Evolutionary conservation across 495 filamentous ascomycete species (phyloP).

Genomic region (Stereocaulon alpinum): DNA sequence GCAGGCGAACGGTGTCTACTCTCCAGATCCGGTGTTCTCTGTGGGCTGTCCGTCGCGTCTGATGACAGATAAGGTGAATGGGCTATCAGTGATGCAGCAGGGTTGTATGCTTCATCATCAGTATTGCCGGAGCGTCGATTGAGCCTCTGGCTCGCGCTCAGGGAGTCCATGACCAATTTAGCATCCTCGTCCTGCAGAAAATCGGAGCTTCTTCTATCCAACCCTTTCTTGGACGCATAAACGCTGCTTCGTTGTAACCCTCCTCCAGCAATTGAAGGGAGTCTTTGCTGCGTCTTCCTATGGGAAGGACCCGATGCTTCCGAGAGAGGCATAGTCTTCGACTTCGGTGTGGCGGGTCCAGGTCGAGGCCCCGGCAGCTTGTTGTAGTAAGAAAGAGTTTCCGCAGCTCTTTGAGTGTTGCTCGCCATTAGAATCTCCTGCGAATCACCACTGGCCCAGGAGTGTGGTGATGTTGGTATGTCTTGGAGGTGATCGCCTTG

Average conservation of each 20-base stretch:
- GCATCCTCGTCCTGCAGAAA: slow-evolving; percentile 58
- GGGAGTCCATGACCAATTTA: slow-evolving; percentile 51
- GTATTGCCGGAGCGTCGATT: slow-evolving; percentile 14
- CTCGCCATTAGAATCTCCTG: slow-evolving; percentile 48
- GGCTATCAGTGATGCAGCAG: slow-evolving; percentile 9
- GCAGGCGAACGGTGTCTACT: not conserved
- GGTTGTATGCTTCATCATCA: slow-evolving; percentile 18
- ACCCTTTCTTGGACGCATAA: slow-evolving; percentile 35
- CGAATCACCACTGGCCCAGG: slow-evolving; percentile 59
- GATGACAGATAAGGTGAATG: slow-evolving; percentile 8
- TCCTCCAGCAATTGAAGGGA: slow-evolving; percentile 26
- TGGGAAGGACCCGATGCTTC: slow-evolving; percentile 8
- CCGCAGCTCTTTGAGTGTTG: slow-evolving; percentile 21
- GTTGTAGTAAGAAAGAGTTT: slow-evolving; percentile 22
- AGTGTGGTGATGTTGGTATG: slow-evolving; percentile 52
- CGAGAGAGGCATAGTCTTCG: slow-evolving; percentile 10
- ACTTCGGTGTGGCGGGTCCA: slow-evolving; percentile 12
- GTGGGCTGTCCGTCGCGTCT: slow-evolving; percentile 4
- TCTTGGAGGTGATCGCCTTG: slow-evolving; percentile 46
- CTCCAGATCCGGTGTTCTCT: not conserved
- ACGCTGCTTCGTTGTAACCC: slow-evolving; percentile 40
- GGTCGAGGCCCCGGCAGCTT: slow-evolving; percentile 31
- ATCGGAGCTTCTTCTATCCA: slow-evolving; percentile 35
- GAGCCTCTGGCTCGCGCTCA: slow-evolving; percentile 35
- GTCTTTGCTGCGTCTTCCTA: slow-evolving; percentile 10